Evolutionary conservation across 768 basidiomycete species (phyloP), one percentile per base, ranked within the genome.

Genomic region (Amanita muscaria): DNA sequence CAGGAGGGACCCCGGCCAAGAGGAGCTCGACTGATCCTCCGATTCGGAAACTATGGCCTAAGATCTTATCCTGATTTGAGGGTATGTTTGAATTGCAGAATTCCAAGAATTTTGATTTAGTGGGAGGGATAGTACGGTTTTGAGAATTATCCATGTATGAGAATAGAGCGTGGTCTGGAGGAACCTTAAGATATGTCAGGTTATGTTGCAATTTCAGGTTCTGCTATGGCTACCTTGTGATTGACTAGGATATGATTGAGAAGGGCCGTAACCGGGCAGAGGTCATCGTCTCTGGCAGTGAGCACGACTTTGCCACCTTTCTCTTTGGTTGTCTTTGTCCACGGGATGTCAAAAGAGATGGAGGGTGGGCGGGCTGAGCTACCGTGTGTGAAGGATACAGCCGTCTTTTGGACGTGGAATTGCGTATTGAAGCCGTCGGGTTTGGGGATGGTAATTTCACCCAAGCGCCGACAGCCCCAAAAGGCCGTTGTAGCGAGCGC

Each of bases 11-110:
- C 0, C 60, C 55, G 0, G 45, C 25, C 0, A 58, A 21, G 0
- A 64, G 50, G 1, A 60, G 38, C 22, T 56, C 51, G 0, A 58
- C 56, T 0, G 61, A 57, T 1, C 64, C 59, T 0, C 64, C 63
- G 23, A 65, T 64, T 1, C 54, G 47, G 43, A 63, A 64, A 45
- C 54, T 54, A 40, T 59, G 59, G 0, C 46, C 34, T 9, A 56
- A 30, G 7, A 46, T n/a, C n/a, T n/a, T n/a, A n/a, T n/a, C n/a
- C n/a, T n/a, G n/a, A n/a, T n/a, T n/a, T n/a, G n/a, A n/a, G n/a
- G 42, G 10, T 34, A 50, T 0, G 7, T 25, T 41, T 41, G n/a
- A n/a, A 6, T 4, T 23, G n/a, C 24, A 41, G 40, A 47, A 37
- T 11, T 25, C 46, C 8, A 50, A 18, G 19, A 42, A 42, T 9